phyloP scores from a whole-genome alignment of 1,284 basidiomycete species.

The Ceratobasidium sp. region DNA sequence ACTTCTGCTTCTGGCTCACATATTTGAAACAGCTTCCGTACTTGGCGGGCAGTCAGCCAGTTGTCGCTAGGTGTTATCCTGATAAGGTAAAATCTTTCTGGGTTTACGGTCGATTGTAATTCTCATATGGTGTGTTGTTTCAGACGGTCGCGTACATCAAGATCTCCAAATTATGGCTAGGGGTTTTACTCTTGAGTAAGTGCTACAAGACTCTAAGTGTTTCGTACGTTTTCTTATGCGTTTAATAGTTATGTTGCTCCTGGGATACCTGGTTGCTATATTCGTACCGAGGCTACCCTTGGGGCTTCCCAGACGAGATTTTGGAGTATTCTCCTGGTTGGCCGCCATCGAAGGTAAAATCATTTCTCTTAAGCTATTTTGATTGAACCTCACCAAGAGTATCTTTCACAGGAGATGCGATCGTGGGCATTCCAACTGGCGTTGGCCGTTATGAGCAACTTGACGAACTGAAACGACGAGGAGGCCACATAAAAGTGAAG shows the following conservation, averaged over 20 bases:
- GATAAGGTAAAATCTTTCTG: conserved; percentile 3
- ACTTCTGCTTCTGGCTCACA: background rate
- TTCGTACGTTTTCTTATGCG: too few relatives aligned
- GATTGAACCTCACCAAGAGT: too few relatives aligned
- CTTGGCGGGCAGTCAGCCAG: conserved; percentile 28
- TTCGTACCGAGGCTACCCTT: conserved; percentile 41
- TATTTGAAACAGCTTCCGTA: conserved; percentile 18
- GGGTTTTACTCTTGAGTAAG: conserved; percentile 15
- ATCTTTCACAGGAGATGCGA: conserved; percentile 14
- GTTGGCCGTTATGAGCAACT: conserved; percentile 35
- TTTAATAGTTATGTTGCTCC: conserved; percentile 26
- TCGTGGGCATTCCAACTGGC: conserved; percentile 24
- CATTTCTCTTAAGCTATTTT: background rate
- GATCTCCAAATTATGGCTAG: conserved; percentile 30
- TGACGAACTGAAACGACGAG: conserved; percentile 33
- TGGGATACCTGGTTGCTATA: conserved; percentile 31
- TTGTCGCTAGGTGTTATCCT: conserved; percentile 18
- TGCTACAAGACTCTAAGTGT: background rate
- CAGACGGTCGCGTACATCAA: conserved; percentile 37
- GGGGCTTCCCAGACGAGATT: conserved; percentile 37
- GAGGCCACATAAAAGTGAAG: conserved; percentile 19
- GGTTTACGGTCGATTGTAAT: background rate
- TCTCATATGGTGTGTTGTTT: background rate
- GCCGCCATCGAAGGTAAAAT: conserved; percentile 35
- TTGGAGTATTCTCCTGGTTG: conserved; percentile 44